Percentiles rank a stretch among this genome's conserved stretches.
Evolutionary conservation across 192 early-diverging fungal species (phyloP).

Genomic region (Linnemannia exigua): DNA sequence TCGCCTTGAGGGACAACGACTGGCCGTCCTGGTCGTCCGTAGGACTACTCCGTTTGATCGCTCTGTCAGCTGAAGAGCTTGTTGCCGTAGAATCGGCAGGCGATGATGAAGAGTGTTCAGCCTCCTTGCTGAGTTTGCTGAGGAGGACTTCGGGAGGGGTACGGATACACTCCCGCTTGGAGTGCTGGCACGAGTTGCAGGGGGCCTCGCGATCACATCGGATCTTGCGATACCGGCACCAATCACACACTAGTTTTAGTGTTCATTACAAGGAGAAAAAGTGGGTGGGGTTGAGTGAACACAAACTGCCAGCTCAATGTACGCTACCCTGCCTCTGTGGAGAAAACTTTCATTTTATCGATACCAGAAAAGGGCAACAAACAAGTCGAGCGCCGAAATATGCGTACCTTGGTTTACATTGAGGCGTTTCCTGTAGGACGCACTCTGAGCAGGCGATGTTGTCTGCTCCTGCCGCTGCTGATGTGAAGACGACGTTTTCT

Average conservation of each 20-base stretch:
- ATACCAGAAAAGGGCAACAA: constrained; percentile 2
- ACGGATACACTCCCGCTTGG: constrained; percentile 54
- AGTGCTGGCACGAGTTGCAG: constrained; percentile 52
- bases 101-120: not conserved
- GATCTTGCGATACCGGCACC: constrained; percentile 56
- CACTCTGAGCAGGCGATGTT: constrained; percentile 27
- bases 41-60: constrained; percentile 20
- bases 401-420: constrained; percentile 55
- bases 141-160: constrained; percentile 43
- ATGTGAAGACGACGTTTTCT: constrained; percentile 1
- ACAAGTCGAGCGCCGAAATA: not conserved
- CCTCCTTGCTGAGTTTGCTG: constrained; percentile 10
- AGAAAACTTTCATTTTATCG: not conserved
- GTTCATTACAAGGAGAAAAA: not conserved
- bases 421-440: constrained; percentile 43
- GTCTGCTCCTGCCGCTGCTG: constrained; percentile 13
- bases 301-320: not conserved
- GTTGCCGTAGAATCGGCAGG: not conserved
- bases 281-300: not conserved
- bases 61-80: constrained; percentile 2
- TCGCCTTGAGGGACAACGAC: not conserved
- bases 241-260: constrained; percentile 45
- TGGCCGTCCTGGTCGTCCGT: constrained; percentile 16
- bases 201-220: constrained; percentile 51
- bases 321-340: not conserved